Evolutionary conservation across 208 protist species (phyloP).

Genomic region (Leishmania aethiopica): DNA sequence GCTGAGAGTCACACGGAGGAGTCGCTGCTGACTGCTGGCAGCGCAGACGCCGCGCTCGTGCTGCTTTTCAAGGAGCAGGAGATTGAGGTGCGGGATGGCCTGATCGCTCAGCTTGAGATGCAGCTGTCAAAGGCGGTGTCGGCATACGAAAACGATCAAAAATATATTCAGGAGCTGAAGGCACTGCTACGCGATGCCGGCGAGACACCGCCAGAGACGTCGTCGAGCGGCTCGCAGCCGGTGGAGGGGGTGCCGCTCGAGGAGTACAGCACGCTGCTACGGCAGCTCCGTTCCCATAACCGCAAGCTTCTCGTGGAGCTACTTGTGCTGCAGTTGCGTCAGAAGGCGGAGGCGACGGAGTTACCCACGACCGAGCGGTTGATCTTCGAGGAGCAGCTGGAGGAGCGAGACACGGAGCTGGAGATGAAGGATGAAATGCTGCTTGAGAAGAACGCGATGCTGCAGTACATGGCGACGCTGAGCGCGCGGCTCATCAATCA

Average conservation of each 20-base stretch:
- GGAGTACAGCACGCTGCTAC: slow-evolving; percentile 73
- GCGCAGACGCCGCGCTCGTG: slow-evolving; percentile 42
- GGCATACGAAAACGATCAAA: slow-evolving; percentile 42
- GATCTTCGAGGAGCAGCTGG: slow-evolving; percentile 50
- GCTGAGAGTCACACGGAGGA: slow-evolving; percentile 24
- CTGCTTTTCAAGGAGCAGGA: slow-evolving; percentile 65
- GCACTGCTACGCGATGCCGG: slow-evolving; percentile 35
- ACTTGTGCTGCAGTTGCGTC: slow-evolving; percentile 27
- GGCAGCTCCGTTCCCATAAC: slow-evolving; percentile 57
- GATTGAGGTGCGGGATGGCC: slow-evolving; percentile 59
- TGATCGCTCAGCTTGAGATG: slow-evolving; percentile 63
- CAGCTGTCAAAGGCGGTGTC: slow-evolving; percentile 49
- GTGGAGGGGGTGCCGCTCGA: slow-evolving; percentile 62
- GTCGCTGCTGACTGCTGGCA: slow-evolving; percentile 16
- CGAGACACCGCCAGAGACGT: slow-evolving; percentile 30
- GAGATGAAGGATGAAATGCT: slow-evolving; percentile 78
- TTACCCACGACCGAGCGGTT: slow-evolving; percentile 4
- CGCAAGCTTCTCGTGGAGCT: slow-evolving; percentile 47
- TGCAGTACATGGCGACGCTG: slow-evolving; percentile 75
- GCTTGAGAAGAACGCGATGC: slow-evolving; percentile 76
- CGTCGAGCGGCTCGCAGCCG: slow-evolving; percentile 32
- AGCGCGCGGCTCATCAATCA: slow-evolving; percentile 71
- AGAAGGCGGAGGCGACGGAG: background rate
- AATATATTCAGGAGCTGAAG: slow-evolving; percentile 46
- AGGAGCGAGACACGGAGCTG: slow-evolving; percentile 70